Evolutionary conservation across 352 stramenopile species (phyloP), one percentile per base, ranked within the genome.

Genomic region (Phytophthora citrophthora): DNA sequence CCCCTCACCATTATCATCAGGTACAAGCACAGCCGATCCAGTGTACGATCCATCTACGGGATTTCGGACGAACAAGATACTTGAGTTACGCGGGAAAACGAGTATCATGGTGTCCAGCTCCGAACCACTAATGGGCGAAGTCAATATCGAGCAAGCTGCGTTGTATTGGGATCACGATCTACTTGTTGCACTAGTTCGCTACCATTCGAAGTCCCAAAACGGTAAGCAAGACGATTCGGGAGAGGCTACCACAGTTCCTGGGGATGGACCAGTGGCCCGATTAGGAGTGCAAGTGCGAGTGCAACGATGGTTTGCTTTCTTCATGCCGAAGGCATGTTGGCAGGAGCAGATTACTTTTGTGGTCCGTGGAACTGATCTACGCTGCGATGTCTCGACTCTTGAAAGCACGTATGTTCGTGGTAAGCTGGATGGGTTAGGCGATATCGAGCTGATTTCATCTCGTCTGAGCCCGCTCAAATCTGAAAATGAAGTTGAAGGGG

Each of bases 81-180:
- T 93, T 6, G 84, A 91, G 54, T 56, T 93, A 23, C 58, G 74
- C 0, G 71, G 81, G 1, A 90, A 77, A 62, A 79, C 75, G 16
- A 86, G 72, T 6, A 63, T 93, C 5, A 32, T 86, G 31, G 56
- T 89, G 10, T 83, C 79, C 1, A 88, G 71, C 23, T 61, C 80
- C 9, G 54, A 79, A 15, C 84, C 84, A 43, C 79, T 90, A 23
- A 77, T 84, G 24, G 74, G 56, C 3, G 82, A 81, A 55, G 46
- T 91, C 7, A 76, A 74, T 15, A 51, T 77, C 3, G 66, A 89
- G 31, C 82, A 85, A 61, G 68, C 79, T 5, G 71, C 74, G 1
- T 2, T 91, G 4, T 93, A 91, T 46, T 93, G 84, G 84, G 82
- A 93, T 45, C 81, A 91, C 31, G 78, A 89, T 11, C 60, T 91